These are phyloP conservation scores for Phytopythium chamaehyphon DNA, from an alignment of 352 stramenopile genomes.

Conservation along the genomic window DNA sequence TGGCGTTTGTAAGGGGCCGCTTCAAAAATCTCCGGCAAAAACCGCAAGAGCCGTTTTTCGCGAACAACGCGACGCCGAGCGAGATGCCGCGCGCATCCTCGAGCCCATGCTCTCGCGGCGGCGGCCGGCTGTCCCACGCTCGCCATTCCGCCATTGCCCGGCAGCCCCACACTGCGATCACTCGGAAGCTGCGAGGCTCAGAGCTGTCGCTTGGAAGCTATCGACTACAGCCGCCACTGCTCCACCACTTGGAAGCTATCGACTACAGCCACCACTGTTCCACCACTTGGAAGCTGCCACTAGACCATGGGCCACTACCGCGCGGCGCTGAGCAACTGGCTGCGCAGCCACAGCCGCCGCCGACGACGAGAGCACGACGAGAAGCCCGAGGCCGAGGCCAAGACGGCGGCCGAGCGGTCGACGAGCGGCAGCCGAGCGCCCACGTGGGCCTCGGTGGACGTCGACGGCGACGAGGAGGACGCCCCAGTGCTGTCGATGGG, in stretches of 20 bases:
- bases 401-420: not conserved
- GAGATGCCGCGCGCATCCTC: not conserved
- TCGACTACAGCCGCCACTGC: not conserved
- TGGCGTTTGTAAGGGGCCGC: no score
- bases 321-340: slow-evolving; percentile 6
- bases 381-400: not conserved
- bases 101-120: no score
- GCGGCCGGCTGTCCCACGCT: not conserved
- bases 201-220: not conserved
- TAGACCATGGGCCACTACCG: slow-evolving; percentile 9
- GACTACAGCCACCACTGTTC: not conserved
- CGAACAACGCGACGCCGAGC: no score
- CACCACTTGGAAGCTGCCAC: not conserved
- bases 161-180: no score
- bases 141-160: not conserved
- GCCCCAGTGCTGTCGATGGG: not conserved
- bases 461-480: not conserved
- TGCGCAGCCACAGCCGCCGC: slow-evolving; percentile 2
- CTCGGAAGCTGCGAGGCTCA: no score
- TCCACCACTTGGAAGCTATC: not conserved
- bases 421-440: not conserved
- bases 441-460: not conserved
- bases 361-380: not conserved
- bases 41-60: no score
- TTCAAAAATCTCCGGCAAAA: no score